These are phyloP conservation scores for Neurospora intermedia DNA, from an alignment of 495 filamentous ascomycete species.

Conservation along the genomic window DNA sequence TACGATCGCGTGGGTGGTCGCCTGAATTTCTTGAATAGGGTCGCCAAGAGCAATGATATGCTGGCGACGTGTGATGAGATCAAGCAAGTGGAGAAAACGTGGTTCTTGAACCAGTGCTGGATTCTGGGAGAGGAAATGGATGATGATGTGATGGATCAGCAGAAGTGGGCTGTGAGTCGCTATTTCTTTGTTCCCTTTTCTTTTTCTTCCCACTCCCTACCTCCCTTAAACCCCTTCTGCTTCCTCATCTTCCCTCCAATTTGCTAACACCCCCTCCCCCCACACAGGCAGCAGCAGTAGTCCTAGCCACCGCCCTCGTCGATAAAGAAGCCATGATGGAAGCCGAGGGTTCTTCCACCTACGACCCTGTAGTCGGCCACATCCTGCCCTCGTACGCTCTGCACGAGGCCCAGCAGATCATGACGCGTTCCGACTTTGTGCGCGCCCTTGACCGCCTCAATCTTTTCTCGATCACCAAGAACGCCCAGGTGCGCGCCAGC, in stretches of 20 bases:
- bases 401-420: conserved; percentile 74
- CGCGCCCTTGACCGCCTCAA: conserved; percentile 86
- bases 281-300: conserved; percentile 72
- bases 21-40: conserved; percentile 71
- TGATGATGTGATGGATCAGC: conserved; percentile 98
- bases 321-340: conserved; percentile 63
- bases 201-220: too few relatives aligned
- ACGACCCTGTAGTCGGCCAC: conserved; percentile 57
- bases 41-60: conserved; percentile 74
- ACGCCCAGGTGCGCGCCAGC: conserved; percentile 82
- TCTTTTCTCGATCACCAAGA: conserved; percentile 86
- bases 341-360: conserved; percentile 23
- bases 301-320: conserved; percentile 82
- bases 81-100: conserved; percentile 72
- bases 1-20: conserved; percentile 82
- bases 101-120: conserved; percentile 93
- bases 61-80: conserved; percentile 68
- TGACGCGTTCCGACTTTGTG: conserved; percentile 95
- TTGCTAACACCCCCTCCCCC: not conserved
- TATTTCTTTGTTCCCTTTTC: not conserved
- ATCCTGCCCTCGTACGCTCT: conserved; percentile 72
- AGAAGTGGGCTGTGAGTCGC: conserved; percentile 76
- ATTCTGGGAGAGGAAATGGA: conserved; percentile 91
- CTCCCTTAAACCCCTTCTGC: too few relatives aligned
- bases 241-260: not conserved